A percentile compares a stretch with the other conserved stretches of the same genome.
phyloP scores from a whole-genome alignment of 2,329 filamentous ascomycete species.

The Talaromyces sp. region DNA sequence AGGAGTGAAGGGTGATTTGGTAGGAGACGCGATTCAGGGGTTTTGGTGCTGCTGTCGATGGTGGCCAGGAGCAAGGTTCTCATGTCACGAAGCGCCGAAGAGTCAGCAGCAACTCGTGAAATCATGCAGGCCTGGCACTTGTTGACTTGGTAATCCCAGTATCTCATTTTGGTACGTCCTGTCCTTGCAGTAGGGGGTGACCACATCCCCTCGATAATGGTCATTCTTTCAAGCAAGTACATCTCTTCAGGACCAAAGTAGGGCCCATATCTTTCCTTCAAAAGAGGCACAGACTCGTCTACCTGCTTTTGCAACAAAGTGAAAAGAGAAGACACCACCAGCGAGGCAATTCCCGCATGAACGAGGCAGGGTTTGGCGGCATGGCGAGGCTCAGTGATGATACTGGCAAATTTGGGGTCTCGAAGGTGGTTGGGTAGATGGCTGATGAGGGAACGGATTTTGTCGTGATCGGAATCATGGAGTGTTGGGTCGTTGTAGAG shows the following conservation, averaged over 20 bases:
- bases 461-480: neutral
- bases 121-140: conserved; percentile 37
- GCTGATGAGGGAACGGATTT: neutral
- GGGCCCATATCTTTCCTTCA: neutral
- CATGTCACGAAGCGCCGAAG: conserved; percentile 25
- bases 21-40: neutral
- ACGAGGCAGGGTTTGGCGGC: neutral
- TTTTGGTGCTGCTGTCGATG: neutral
- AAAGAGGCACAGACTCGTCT: neutral
- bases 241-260: conserved; percentile 8
- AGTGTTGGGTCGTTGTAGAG: neutral
- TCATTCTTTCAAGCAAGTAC: neutral
- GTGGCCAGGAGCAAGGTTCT: conserved; percentile 1
- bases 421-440: conserved; percentile 1
- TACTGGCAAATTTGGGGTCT: neutral
- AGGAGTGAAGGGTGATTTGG: conserved; percentile 22
- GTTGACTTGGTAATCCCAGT: conserved; percentile 26
- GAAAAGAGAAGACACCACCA: neutral
- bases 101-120: conserved; percentile 23
- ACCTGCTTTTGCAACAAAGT: conserved; percentile 1
- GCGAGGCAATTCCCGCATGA: neutral
- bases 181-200: conserved; percentile 8
- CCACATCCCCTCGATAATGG: conserved; percentile 8
- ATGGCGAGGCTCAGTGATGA: neutral
- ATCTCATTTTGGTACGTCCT: conserved; percentile 7